Percentiles rank a stretch among this genome's conserved stretches.
These are phyloP conservation scores for Podaxis sp. DNA, from an alignment of 768 basidiomycete genomes.

Conservation along the genomic window DNA sequence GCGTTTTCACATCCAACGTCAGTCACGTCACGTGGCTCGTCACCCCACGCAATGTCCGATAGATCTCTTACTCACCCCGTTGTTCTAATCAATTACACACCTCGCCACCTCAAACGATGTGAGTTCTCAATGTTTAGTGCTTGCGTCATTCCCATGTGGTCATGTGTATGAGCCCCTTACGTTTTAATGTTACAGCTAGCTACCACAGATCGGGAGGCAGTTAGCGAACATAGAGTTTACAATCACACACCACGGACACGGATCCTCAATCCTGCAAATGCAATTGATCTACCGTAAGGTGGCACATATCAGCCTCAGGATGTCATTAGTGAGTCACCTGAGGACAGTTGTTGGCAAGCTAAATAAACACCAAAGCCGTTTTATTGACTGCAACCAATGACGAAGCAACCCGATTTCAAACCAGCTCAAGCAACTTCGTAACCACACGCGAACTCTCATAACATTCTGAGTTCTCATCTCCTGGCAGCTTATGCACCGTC, in stretches of 20 bases:
- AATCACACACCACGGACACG: not conserved
- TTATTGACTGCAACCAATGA: not conserved
- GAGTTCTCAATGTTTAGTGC: not conserved
- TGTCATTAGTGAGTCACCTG: not conserved
- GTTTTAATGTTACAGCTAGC: not conserved
- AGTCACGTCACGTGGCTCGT: not conserved
- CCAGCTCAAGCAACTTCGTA: not conserved
- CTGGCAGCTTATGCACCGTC: not conserved
- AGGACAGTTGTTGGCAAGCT: not conserved
- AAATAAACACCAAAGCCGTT: not conserved
- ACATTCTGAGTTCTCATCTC: not conserved
- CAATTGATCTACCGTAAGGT: not conserved
- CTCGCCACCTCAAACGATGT: not conserved
- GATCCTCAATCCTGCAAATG: not conserved
- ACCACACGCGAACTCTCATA: not conserved
- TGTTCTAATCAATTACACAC: not conserved
- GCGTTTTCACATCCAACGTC: not conserved
- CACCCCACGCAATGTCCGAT: not conserved
- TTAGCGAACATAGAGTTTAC: not conserved
- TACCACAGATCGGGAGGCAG: not conserved
- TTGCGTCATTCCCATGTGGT: not conserved
- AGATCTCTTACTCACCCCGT: not conserved
- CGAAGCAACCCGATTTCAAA: constrained; percentile 1
- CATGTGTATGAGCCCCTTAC: not conserved
- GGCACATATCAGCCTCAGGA: too few species aligned